phyloP scores from a whole-genome alignment of 176 grass and related monocot species.

The Dactylis glomerata region DNA sequence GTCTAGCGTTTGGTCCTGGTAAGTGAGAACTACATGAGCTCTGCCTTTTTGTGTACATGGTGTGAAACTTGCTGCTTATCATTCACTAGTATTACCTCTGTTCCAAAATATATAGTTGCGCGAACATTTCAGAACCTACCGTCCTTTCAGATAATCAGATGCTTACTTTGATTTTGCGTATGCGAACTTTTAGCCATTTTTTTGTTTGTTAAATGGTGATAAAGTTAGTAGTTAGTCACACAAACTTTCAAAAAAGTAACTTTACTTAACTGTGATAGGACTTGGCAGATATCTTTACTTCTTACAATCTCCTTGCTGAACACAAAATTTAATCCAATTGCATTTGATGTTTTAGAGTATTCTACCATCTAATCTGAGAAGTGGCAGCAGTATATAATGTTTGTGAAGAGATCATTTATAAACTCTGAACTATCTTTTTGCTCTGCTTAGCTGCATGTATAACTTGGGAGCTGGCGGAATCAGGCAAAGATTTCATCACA shows the following conservation, averaged over 20 bases:
- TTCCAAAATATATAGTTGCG: too few species aligned
- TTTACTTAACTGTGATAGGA: not conserved
- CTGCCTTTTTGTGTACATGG: not conserved
- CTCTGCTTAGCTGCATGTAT: conserved; percentile 72
- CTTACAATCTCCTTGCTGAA: not conserved
- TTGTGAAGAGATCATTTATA: not conserved
- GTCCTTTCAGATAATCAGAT: not conserved
- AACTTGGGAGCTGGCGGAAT: conserved; percentile 85
- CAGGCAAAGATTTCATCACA: conserved; percentile 73
- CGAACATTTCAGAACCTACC: not conserved
- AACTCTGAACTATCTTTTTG: conserved; percentile 27
- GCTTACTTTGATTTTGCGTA: not conserved
- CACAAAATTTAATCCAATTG: not conserved
- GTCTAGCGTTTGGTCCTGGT: conserved; percentile 82
- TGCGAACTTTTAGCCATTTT: not conserved
- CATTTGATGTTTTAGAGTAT: not conserved
- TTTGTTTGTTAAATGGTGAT: not conserved
- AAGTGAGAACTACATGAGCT: conserved; percentile 23
- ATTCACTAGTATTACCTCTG: too few species aligned
- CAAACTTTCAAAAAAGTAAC: not conserved
- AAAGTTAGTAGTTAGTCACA: not conserved
- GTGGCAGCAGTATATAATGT: not conserved
- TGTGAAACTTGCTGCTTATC: not conserved
- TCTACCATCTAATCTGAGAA: not conserved
- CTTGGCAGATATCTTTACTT: not conserved